These are phyloP conservation scores for Talaromyces wortmannii DNA, from an alignment of 495 filamentous ascomycete species.

Conservation along the genomic window DNA sequence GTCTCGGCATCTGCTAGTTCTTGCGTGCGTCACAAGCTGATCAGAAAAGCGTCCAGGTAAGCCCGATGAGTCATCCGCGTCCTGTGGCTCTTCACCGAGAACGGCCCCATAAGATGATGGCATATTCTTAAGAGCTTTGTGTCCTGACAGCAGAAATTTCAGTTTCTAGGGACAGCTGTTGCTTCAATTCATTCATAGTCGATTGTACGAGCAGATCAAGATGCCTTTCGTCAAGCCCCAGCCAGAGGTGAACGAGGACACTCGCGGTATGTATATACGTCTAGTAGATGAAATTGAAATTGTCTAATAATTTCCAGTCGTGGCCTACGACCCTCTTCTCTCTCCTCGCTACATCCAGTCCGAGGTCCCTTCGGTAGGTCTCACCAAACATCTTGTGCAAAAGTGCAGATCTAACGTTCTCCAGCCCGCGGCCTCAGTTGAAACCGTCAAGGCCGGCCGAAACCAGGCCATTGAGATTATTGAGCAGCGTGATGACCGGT, in stretches of 20 bases:
- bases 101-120: not conserved
- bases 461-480: slow-evolving; percentile 78
- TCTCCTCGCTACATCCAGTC: slow-evolving; percentile 80
- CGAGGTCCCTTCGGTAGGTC: slow-evolving; percentile 76
- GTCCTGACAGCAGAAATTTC: not conserved
- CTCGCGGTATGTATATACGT: slow-evolving; percentile 33
- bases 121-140: not conserved
- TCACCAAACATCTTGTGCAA: slow-evolving; percentile 5
- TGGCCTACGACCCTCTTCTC: slow-evolving; percentile 93
- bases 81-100: not conserved
- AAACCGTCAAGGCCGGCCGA: slow-evolving; percentile 77
- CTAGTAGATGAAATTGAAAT: slow-evolving; percentile 3
- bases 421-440: slow-evolving; percentile 40
- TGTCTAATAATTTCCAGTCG: slow-evolving; percentile 49
- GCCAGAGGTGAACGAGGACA: slow-evolving; percentile 45
- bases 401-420: not conserved
- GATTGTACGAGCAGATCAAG: slow-evolving; percentile 2
- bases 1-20: no score
- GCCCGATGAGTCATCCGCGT: no score
- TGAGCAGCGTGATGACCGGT: slow-evolving; percentile 71
- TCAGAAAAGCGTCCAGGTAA: no score
- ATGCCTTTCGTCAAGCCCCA: slow-evolving; percentile 43
- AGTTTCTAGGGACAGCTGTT: not conserved
- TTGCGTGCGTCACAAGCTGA: no score
- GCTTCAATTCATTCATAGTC: not conserved